Evolutionary conservation across 495 filamentous ascomycete species (phyloP).

Genomic region (Neurospora pannonica): DNA sequence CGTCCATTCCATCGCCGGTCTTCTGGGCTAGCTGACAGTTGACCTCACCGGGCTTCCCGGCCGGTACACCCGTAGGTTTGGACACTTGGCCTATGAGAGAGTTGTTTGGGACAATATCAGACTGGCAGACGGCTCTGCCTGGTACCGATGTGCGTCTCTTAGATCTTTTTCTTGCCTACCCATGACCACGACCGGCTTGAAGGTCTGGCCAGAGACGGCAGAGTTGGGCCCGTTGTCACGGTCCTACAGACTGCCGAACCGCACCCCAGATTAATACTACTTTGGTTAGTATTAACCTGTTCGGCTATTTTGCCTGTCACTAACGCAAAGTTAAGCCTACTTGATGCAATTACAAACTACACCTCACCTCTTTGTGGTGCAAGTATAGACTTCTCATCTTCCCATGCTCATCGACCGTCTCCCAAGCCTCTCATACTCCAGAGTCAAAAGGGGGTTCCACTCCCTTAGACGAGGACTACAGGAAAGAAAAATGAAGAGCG

Average conservation of each 20-base stretch:
- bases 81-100: background rate
- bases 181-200: background rate
- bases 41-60: background rate
- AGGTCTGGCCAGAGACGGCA: background rate
- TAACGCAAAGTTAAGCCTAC: background rate
- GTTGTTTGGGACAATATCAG: background rate
- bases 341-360: background rate
- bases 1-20: background rate
- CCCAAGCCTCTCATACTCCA: background rate
- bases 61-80: background rate
- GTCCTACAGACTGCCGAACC: background rate
- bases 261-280: background rate
- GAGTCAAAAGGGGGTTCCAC: background rate
- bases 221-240: background rate
- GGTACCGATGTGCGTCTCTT: background rate
- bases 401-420: background rate
- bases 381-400: background rate
- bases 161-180: background rate
- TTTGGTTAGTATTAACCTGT: background rate
- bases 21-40: background rate
- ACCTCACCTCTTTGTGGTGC: background rate
- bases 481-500: background rate
- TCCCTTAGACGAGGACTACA: background rate
- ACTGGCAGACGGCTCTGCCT: background rate
- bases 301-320: background rate